Percentiles rank a stretch among this genome's conserved stretches.
phyloP scores from a whole-genome alignment of 2,329 filamentous ascomycete species.

The Ophiostoma australiae region DNA sequence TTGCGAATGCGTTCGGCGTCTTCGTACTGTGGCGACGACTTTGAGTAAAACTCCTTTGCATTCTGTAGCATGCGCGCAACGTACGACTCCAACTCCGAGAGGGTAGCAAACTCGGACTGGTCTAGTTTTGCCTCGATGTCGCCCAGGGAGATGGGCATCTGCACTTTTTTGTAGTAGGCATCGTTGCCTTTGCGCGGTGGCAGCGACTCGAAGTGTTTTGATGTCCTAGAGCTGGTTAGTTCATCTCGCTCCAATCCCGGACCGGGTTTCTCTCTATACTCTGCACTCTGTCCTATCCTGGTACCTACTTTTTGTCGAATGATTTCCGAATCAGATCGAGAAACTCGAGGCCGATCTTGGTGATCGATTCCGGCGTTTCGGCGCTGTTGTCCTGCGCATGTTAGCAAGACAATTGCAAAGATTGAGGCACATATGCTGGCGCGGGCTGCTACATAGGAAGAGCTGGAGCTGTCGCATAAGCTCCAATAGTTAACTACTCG shows the following conservation, averaged over 20 bases:
- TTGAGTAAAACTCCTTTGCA: constrained; percentile 77
- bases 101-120: constrained; percentile 60
- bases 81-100: constrained; percentile 75
- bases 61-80: constrained; percentile 85
- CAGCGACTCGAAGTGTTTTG: constrained; percentile 69
- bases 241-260: background rate
- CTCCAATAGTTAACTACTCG: background rate
- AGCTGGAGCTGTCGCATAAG: background rate
- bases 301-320: constrained; percentile 71
- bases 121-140: constrained; percentile 71
- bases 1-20: constrained; percentile 86
- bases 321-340: constrained; percentile 70
- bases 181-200: constrained; percentile 59
- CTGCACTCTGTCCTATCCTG: background rate
- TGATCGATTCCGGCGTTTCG: constrained; percentile 65
- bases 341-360: constrained; percentile 65
- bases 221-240: constrained; percentile 46
- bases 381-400: constrained; percentile 39
- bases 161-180: constrained; percentile 72
- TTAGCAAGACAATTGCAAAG: background rate
- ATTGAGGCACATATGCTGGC: background rate
- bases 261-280: background rate
- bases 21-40: constrained; percentile 66
- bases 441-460: background rate
- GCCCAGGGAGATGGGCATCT: constrained; percentile 72